Evolutionary conservation across 192 early-diverging fungal species (phyloP).

Genomic region (Linnemannia exigua): DNA sequence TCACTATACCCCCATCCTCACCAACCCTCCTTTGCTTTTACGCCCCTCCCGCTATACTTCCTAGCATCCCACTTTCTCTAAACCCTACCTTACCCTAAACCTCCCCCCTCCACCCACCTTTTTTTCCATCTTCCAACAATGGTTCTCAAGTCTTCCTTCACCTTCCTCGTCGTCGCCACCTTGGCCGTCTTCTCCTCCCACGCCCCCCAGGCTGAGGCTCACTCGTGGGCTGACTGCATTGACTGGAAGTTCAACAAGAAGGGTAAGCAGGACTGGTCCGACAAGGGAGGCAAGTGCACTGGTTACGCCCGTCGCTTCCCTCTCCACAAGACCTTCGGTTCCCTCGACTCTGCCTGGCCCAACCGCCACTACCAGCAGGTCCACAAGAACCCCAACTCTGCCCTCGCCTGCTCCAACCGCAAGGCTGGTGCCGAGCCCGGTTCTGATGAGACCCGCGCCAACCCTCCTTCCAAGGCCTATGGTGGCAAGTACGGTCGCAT

Average conservation of each 20-base stretch:
- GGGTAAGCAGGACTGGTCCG: conserved; percentile 18
- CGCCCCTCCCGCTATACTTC: conserved; percentile 37
- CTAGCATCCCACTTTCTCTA: conserved; percentile 15
- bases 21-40: neutral
- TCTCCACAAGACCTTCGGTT: conserved; percentile 24
- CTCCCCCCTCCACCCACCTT: neutral
- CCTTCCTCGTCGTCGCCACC: conserved; percentile 30
- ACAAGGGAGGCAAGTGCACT: conserved; percentile 24
- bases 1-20: conserved; percentile 17
- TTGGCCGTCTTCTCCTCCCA: conserved; percentile 37
- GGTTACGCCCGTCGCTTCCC: conserved; percentile 50
- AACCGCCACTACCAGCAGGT: conserved; percentile 40
- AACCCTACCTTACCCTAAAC: neutral
- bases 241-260: conserved; percentile 45
- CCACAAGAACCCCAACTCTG: conserved; percentile 18
- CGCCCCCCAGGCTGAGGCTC: conserved; percentile 42
- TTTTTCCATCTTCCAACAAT: conserved; percentile 5
- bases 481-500: conserved; percentile 31
- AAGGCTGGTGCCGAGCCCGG: conserved; percentile 21
- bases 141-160: conserved; percentile 48
- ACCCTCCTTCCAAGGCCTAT: conserved; percentile 26
- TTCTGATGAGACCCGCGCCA: conserved; percentile 36
- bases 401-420: conserved; percentile 29
- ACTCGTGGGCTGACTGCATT: conserved; percentile 51
- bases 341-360: conserved; percentile 24